These are phyloP conservation scores for Yamadazyma sp. DNA, from an alignment of 805 yeast genomes.

Conservation along the genomic window DNA sequence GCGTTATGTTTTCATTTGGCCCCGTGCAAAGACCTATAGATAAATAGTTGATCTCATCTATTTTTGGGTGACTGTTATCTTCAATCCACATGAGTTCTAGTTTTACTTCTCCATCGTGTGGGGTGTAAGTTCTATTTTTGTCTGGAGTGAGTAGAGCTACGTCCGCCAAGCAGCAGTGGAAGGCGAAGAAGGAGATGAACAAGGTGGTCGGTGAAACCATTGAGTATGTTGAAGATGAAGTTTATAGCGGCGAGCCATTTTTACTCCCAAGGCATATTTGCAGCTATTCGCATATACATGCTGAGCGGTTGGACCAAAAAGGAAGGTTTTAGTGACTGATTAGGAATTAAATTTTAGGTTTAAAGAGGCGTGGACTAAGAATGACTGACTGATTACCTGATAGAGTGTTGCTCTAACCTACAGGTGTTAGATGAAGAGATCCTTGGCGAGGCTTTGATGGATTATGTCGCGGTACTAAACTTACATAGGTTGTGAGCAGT, in stretches of 20 bases:
- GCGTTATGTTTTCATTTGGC: slow-evolving; percentile 11
- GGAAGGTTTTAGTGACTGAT: too few relatives aligned
- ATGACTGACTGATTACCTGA: too few relatives aligned
- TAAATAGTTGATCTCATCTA: slow-evolving; percentile 7
- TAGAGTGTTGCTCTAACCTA: too few relatives aligned
- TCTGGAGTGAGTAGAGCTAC: slow-evolving; percentile 12
- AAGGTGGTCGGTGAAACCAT: too few relatives aligned
- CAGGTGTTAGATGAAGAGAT: too few relatives aligned
- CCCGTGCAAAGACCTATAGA: slow-evolving; percentile 14
- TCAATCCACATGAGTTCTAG: slow-evolving; percentile 11
- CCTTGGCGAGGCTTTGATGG: too few relatives aligned
- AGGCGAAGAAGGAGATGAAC: neutral
- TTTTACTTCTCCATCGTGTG: slow-evolving; percentile 4
- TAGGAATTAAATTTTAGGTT: too few relatives aligned
- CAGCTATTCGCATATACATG: slow-evolving; percentile 7
- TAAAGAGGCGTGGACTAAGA: too few relatives aligned
- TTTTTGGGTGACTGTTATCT: slow-evolving; percentile 10
- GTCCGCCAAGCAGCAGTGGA: slow-evolving; percentile 6
- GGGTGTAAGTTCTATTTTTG: slow-evolving; percentile 1
- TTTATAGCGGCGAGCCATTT: too few relatives aligned
- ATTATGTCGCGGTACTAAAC: too few relatives aligned
- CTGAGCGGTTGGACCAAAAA: too few relatives aligned
- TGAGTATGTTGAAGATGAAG: neutral
- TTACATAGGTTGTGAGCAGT: too few relatives aligned
- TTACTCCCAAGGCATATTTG: slow-evolving; percentile 1